A percentile compares a stretch with the other conserved stretches of the same genome.
These are phyloP conservation scores for Irpex lacteus DNA, from an alignment of 1,284 basidiomycete species.

Conservation along the genomic window DNA sequence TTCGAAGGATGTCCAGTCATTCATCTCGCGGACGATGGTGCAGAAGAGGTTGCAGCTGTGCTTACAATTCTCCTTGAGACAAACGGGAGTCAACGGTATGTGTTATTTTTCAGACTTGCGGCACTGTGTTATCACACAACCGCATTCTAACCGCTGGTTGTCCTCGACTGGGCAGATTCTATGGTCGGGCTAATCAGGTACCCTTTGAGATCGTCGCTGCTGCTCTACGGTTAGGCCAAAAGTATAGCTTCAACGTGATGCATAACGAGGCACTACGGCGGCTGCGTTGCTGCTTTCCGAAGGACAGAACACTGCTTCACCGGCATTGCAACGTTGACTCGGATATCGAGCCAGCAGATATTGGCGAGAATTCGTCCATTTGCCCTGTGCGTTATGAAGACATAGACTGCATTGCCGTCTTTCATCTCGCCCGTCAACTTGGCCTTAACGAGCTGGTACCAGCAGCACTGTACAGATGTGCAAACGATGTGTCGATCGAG, in stretches of 20 bases:
- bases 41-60: not conserved
- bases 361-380: not conserved
- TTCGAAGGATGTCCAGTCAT: slow-evolving; percentile 1
- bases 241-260: slow-evolving; percentile 10
- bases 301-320: not conserved
- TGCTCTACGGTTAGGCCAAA: slow-evolving; percentile 9
- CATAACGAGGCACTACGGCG: slow-evolving; percentile 4
- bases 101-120: no score
- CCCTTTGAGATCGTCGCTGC: slow-evolving; percentile 7
- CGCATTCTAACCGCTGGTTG: no score
- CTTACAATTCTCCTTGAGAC: not conserved
- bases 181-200: not conserved
- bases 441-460: not conserved
- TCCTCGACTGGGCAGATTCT: no score
- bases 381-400: not conserved
- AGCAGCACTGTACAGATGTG: not conserved
- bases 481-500: not conserved
- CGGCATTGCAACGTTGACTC: not conserved
- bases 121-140: no score
- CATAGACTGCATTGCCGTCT: slow-evolving; percentile 1
- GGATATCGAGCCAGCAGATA: not conserved
- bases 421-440: not conserved
- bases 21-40: not conserved
- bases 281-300: not conserved
- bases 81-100: no score